Evolutionary conservation across 768 basidiomycete genomes (phyloP).

Genomic region (Auriscalpium orientale): DNA sequence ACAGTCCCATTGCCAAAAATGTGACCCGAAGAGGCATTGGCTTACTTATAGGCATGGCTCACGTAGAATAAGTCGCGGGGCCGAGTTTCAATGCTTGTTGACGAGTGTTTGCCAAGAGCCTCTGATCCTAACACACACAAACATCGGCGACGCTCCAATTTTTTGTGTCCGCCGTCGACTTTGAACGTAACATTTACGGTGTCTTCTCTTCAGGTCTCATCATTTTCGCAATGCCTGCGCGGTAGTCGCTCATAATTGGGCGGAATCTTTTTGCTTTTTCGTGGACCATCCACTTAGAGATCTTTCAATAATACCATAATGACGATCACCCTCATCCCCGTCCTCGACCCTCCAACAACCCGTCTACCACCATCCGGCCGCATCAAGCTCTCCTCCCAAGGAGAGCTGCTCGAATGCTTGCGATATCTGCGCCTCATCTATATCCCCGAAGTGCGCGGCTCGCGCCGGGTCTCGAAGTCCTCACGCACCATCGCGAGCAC

Average conservation of each 20-base stretch:
- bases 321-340: background rate
- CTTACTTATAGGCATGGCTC: no score
- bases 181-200: no score
- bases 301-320: background rate
- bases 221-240: background rate
- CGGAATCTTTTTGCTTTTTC: background rate
- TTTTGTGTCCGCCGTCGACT: no score
- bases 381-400: constrained; percentile 28
- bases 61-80: no score
- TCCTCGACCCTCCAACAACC: constrained; percentile 36
- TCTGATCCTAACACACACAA: no score
- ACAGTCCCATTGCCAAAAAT: no score
- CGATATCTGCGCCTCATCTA: constrained; percentile 47
- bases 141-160: no score
- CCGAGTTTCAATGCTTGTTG: no score
- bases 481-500: background rate
- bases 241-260: background rate
- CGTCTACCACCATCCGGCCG: constrained; percentile 45
- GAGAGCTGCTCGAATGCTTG: constrained; percentile 37
- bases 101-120: no score
- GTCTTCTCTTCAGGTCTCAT: no score
- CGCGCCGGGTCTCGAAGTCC: constrained; percentile 27
- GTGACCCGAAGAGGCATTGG: no score
- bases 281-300: background rate
- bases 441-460: constrained; percentile 56